Evolutionary conservation across 164 flowering plant genomes (phyloP), one percentile per base, ranked within the genome.

Genomic region (Paratinospora sagittata): DNA sequence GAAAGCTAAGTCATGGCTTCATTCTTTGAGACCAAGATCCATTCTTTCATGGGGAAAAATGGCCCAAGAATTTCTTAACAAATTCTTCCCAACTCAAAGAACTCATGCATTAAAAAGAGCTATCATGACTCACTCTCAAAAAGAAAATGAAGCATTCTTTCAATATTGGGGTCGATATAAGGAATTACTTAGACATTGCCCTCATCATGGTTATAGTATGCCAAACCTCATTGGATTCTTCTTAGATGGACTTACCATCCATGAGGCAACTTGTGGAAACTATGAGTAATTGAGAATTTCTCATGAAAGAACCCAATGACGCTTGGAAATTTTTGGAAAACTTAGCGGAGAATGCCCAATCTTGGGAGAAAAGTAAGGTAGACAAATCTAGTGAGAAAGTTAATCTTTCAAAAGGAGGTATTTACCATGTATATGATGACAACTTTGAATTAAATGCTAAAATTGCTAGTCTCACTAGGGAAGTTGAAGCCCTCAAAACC

Each of bases 261-360:
- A 72, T 66, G 65, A 23, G 65, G 0, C 37, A 72, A 36, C 39
- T 72, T 16, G 37, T 72, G 0, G 57, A n/a, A n/a, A 72, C 34
- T 10, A 66, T 72, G 70, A 66, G 75, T 24, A 72, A 72, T 72
- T 55, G 70, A 10, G 65, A 66, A 9, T 66, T 66, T 17, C 16
- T 66, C 5, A 66, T 52, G 10, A 57, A 57, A 23, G 57, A 66
- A 11, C 39, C 65, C 16, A 37, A 72, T 12, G 70, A 72, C 11
- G 65, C 70, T 19, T 55, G 36, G 12, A 39, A 33, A 1, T 55
- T 34, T 19, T 66, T 72, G 0, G 70, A 66, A 13, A 36, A 0
- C 2, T 67, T 72, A 33, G 57, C 57, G 0, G 55, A 72, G 21
- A 72, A 60, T 66, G 24, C 70, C 6, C 37, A 66, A 36, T 66